A percentile compares a stretch with the other conserved stretches of the same genome.
Evolutionary conservation across 192 early-diverging fungal genomes (phyloP).

Genomic region (Kickxella alabastrina): DNA sequence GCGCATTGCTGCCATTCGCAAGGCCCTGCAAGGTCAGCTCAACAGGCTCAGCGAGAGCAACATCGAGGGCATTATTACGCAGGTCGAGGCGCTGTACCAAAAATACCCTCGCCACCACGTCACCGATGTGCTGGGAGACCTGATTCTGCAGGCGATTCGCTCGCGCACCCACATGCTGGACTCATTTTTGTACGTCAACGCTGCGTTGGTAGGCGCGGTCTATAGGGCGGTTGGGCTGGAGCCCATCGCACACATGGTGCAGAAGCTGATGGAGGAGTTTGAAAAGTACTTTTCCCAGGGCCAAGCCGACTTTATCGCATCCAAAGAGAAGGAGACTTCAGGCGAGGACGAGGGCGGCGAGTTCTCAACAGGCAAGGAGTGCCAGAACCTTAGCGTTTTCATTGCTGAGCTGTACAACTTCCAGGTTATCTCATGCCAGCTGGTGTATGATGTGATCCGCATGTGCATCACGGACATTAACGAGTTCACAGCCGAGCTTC

Average conservation of each 20-base stretch:
- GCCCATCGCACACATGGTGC: conserved; percentile 76
- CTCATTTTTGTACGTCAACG: conserved; percentile 87
- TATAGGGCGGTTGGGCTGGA: conserved; percentile 82
- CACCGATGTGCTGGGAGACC: conserved; percentile 74
- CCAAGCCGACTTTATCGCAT: conserved; percentile 10
- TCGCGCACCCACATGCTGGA: conserved; percentile 85
- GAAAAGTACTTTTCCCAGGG: conserved; percentile 56
- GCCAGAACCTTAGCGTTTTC: conserved; percentile 76
- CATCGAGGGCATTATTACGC: conserved; percentile 79
- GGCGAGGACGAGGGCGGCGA: conserved; percentile 49
- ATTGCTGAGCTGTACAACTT: conserved; percentile 89
- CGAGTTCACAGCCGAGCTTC: conserved; percentile 84
- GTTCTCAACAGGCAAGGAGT: conserved; percentile 60
- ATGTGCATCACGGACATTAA: conserved; percentile 64
- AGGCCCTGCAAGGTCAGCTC: conserved; percentile 79
- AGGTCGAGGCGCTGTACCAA: conserved; percentile 75
- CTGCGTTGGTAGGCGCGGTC: conserved; percentile 77
- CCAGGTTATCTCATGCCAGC: conserved; percentile 73
- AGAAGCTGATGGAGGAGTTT: conserved; percentile 69
- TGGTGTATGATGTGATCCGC: conserved; percentile 85
- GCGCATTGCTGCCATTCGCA: conserved; percentile 69
- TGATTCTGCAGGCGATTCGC: conserved; percentile 73
- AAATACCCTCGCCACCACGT: conserved; percentile 65
- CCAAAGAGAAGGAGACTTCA: conserved; percentile 22
- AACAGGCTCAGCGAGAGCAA: conserved; percentile 89